Conservation (phyloP, 495 filamentous ascomycete genomes). For the Articulospora tetracladia region DNA sequence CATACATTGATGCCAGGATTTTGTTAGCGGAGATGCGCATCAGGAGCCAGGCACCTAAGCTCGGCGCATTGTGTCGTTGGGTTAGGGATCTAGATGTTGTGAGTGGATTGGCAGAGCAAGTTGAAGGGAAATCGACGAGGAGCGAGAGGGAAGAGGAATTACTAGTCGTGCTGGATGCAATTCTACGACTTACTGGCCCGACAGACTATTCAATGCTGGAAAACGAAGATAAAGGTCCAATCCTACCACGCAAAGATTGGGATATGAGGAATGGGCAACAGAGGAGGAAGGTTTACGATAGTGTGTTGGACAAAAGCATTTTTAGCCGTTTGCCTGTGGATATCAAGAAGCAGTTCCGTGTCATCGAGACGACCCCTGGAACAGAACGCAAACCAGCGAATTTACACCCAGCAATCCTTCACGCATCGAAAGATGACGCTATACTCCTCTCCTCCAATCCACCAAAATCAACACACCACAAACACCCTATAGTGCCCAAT, state of each 20-base stretch:
- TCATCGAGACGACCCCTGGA: constrained; percentile 41
- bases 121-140: constrained; percentile 13
- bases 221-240: constrained; percentile 16
- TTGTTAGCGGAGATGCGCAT: constrained; percentile 45
- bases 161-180: constrained; percentile 37
- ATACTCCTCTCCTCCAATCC: constrained; percentile 28
- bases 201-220: constrained; percentile 29
- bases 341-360: constrained; percentile 26
- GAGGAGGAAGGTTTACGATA: constrained; percentile 28
- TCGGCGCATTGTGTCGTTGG: constrained; percentile 46
- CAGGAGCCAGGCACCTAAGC: constrained; percentile 35
- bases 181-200: constrained; percentile 36
- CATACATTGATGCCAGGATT: constrained; percentile 37
- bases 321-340: constrained; percentile 19
- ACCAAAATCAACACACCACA: constrained; percentile 28
- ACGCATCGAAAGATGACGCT: constrained; percentile 33
- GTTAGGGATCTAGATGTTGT: constrained; percentile 45
- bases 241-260: constrained; percentile 33
- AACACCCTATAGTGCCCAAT: constrained; percentile 38
- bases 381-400: constrained; percentile 44
- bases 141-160: constrained; percentile 28
- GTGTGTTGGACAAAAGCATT: constrained; percentile 33
- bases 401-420: constrained; percentile 40
- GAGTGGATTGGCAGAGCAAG: constrained; percentile 32
- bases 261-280: constrained; percentile 23